Base-by-base conservation (phyloP, 202 grass and related monocot genomes). In the Saccharum hybrid region DNA sequence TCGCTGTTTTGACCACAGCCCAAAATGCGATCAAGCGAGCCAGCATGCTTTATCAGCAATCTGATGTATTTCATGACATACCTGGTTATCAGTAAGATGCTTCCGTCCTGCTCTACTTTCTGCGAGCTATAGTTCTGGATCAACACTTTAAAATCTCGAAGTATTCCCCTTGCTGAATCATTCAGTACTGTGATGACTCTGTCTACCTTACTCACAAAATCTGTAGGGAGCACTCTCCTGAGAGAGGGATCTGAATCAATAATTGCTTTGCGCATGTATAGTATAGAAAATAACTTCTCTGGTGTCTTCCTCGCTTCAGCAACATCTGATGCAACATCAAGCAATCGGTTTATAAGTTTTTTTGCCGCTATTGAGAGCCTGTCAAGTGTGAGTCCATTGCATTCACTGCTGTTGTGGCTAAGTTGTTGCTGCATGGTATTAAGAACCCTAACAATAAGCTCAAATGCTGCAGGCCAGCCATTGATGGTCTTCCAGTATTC, bases 31-130 rank as follows among this genome's bases (percentile, higher is more conserved):
- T 86, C 83, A 73, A 86, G 83, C 18, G 68, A 86, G 7, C 68
- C 76, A 42, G 69, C 60, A 80, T 86, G 83, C 14, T 73, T 73
- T 78, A 80, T 14, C 23, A 79, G 75, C 66, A 79, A 37, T 12
- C 30, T 74, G 68, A 74, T 74, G 59, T 86, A 86, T 86, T 64
- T 73, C 76, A 86, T 86, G 68, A 86, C 33, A 59, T 86, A 86
- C 16, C 4, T 23, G 4, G n/a, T 73, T 14, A 80, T 66, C 16
- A 31, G 21, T 39, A 79, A 37, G 10, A 80, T 80, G 51, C 78
- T 59, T 41, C 78, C 78, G 4, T 60, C 66, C 48, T 71, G 66
- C 2, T 10, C 48, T 57, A 71, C 51, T 43, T 81, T 81, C 49
- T 71, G 48, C 4, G 34, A 43, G 46, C 78, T 60, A 30, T 81